These are phyloP conservation scores for Neospermospora avenae DNA, from an alignment of 2,329 filamentous ascomycete genomes.

Conservation along the genomic window DNA sequence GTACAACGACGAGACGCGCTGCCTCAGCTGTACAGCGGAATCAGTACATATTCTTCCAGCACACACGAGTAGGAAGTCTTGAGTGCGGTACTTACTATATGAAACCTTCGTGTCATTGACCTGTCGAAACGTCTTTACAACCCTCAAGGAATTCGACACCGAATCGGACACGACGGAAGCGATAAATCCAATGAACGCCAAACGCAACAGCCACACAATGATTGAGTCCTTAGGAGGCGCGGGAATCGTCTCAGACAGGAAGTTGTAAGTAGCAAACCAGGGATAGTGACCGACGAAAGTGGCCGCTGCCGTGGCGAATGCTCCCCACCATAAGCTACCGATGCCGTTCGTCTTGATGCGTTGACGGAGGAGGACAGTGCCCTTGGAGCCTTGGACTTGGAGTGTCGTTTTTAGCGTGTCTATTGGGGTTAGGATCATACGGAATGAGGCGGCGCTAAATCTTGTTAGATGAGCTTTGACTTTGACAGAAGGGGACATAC, in stretches of 20 bases:
- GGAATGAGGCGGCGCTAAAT: slow-evolving; percentile 43
- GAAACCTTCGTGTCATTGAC: slow-evolving; percentile 47
- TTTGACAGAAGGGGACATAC: slow-evolving; percentile 22
- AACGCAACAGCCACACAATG: slow-evolving; percentile 42
- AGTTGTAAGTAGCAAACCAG: slow-evolving; percentile 50
- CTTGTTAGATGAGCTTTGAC: neutral
- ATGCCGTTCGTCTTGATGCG: slow-evolving; percentile 44
- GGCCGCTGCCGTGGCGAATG: slow-evolving; percentile 46
- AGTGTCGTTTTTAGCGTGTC: slow-evolving; percentile 50
- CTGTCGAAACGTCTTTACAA: slow-evolving; percentile 49
- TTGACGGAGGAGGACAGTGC: slow-evolving; percentile 42
- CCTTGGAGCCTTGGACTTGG: slow-evolving; percentile 44
- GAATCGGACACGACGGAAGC: slow-evolving; percentile 46
- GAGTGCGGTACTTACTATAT: slow-evolving; percentile 37
- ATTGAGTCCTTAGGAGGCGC: slow-evolving; percentile 42
- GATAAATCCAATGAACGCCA: slow-evolving; percentile 44
- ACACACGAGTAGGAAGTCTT: neutral
- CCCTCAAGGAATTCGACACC: slow-evolving; percentile 46
- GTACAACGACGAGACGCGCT: slow-evolving; percentile 39
- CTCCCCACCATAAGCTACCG: slow-evolving; percentile 49
- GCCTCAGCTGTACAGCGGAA: slow-evolving; percentile 38
- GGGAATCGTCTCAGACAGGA: slow-evolving; percentile 38
- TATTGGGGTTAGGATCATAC: slow-evolving; percentile 47
- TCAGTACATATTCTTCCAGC: neutral
- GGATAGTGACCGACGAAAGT: slow-evolving; percentile 49